phyloP scores from a whole-genome alignment of 768 basidiomycete genomes.

The Boletus rufocinnamomeus region DNA sequence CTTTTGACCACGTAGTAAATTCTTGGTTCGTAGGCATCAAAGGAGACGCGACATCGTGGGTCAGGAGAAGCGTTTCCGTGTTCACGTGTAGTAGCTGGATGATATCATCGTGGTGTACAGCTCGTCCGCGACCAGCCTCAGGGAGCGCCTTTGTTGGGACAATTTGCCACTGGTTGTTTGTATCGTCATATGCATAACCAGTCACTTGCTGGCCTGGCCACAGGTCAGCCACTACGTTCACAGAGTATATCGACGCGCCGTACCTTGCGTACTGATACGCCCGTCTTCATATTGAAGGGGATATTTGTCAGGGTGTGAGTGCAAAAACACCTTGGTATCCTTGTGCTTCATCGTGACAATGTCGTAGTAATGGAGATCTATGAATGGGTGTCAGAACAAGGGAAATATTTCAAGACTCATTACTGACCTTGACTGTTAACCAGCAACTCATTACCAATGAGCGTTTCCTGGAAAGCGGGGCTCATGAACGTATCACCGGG shows the following conservation, averaged over 20 bases:
- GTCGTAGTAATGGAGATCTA: conserved; percentile 95
- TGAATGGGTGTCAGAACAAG: conserved; percentile 3
- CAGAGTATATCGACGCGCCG: not conserved
- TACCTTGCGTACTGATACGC: conserved; percentile 91
- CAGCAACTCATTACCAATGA: conserved; percentile 88
- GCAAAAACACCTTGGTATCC: conserved; percentile 90
- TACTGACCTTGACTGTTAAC: conserved; percentile 84
- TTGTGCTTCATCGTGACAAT: conserved; percentile 86
- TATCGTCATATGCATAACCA: conserved; percentile 90
- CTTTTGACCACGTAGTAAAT: conserved; percentile 89
- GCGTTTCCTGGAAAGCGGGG: conserved; percentile 95
- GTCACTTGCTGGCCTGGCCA: conserved; percentile 88
- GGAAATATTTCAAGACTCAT: not conserved
- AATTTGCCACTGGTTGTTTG: conserved; percentile 95
- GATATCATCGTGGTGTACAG: conserved; percentile 87
- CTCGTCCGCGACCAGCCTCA: conserved; percentile 88
- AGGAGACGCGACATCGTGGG: conserved; percentile 97
- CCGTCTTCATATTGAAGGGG: conserved; percentile 95
- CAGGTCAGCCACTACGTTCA: not conserved
- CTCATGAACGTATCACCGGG: conserved; percentile 97
- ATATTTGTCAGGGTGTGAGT: conserved; percentile 90
- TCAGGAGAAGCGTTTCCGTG: conserved; percentile 81
- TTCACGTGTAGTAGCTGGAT: conserved; percentile 87
- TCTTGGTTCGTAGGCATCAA: conserved; percentile 98
- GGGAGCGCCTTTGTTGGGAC: conserved; percentile 95